These are phyloP conservation scores for Miscanthus lutarioriparius DNA, from an alignment of 176 grass and related monocot species.

Conservation along the genomic window DNA sequence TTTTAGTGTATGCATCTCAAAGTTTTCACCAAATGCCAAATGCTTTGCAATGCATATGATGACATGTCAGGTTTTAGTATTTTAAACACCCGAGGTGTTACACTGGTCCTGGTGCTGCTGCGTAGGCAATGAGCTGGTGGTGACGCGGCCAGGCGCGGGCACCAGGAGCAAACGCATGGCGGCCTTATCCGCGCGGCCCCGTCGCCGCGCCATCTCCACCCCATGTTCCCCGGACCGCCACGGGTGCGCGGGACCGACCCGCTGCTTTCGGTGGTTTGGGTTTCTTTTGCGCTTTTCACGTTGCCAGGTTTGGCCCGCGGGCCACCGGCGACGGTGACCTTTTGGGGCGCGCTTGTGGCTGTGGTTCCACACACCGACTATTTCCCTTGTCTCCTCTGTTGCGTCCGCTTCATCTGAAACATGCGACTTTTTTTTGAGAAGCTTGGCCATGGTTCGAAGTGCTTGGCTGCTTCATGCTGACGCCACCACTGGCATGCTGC, in stretches of 20 bases:
- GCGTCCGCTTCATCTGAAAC: neutral
- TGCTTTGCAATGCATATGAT: too few species aligned
- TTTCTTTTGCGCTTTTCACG: neutral
- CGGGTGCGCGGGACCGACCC: neutral
- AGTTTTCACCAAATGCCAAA: too few species aligned
- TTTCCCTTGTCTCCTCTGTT: neutral
- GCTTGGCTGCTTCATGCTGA: neutral
- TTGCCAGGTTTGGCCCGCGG: neutral
- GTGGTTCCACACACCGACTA: neutral
- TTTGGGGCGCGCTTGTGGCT: constrained; percentile 3
- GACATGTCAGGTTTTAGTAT: too few species aligned
- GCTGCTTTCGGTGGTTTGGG: neutral
- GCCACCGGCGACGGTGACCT: neutral
- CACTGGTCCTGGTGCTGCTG: neutral
- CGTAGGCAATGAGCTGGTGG: constrained; percentile 37
- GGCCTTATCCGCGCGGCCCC: constrained; percentile 35
- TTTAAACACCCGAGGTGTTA: too few species aligned
- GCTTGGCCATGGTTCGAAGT: neutral
- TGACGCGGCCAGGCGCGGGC: constrained; percentile 36
- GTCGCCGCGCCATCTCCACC: neutral
- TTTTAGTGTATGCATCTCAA: too few species aligned
- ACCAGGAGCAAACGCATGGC: constrained; percentile 48
- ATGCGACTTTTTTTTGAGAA: neutral
- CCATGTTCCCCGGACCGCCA: neutral
- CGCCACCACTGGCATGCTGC: neutral